A percentile compares a stretch with the other conserved stretches of the same genome.
Conservation (phyloP, 495 filamentous ascomycete genomes). For the Darksidea phi region DNA sequence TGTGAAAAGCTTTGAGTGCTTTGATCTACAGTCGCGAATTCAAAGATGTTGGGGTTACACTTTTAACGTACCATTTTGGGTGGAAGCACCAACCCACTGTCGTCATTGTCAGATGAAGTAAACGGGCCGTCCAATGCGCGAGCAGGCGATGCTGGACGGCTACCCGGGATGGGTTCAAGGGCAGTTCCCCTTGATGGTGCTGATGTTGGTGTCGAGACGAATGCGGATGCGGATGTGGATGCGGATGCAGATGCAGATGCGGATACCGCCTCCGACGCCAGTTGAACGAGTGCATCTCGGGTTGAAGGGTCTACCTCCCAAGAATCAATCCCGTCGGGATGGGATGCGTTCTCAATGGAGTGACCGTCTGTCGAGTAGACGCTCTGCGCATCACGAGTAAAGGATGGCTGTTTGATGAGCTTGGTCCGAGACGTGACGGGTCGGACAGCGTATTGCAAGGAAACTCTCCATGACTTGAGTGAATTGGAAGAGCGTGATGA, state of each 20-base stretch:
- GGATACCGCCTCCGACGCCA: not conserved
- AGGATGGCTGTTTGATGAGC: slow-evolving; percentile 29
- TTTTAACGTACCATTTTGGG: slow-evolving; percentile 10
- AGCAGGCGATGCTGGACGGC: slow-evolving; percentile 50
- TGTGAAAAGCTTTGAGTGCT: too few species aligned
- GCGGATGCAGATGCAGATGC: too few species aligned
- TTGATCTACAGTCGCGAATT: too few species aligned
- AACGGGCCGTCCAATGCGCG: slow-evolving; percentile 41
- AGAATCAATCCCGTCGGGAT: slow-evolving; percentile 60
- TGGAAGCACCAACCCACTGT: slow-evolving; percentile 12
- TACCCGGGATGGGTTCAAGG: slow-evolving; percentile 59
- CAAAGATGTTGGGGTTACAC: too few species aligned
- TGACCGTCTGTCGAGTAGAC: slow-evolving; percentile 19
- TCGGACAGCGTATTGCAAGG: slow-evolving; percentile 34
- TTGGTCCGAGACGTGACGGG: slow-evolving; percentile 38
- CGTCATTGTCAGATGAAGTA: not conserved
- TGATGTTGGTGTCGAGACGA: slow-evolving; percentile 28
- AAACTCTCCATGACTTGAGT: slow-evolving; percentile 32
- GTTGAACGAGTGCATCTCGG: slow-evolving; percentile 52
- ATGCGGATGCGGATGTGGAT: too few species aligned
- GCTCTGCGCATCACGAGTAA: slow-evolving; percentile 24
- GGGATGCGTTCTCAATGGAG: slow-evolving; percentile 28
- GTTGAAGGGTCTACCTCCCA: slow-evolving; percentile 67
- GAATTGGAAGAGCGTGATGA: slow-evolving; percentile 28
- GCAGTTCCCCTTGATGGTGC: slow-evolving; percentile 49